phyloP scores from a whole-genome alignment of 306 rosid species.

The Pachyrhizus erosus region DNA sequence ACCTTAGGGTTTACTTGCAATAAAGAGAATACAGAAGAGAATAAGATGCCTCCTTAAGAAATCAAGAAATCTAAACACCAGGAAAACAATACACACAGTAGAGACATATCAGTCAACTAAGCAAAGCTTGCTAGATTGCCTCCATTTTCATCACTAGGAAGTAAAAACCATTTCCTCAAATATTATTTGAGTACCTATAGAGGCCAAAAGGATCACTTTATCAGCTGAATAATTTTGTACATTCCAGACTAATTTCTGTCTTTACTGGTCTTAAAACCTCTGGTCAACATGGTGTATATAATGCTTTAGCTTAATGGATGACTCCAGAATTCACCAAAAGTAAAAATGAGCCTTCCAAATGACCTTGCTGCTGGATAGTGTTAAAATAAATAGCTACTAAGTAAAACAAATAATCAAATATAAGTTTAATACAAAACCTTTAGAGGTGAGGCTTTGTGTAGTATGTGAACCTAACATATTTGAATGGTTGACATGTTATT shows the following conservation, averaged over 20 bases:
- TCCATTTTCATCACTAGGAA: background rate
- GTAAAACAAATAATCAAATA: background rate
- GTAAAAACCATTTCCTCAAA: background rate
- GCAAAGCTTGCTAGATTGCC: background rate
- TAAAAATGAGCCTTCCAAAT: background rate
- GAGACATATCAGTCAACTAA: background rate
- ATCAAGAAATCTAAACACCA: background rate
- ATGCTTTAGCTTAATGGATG: background rate
- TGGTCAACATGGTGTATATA: background rate
- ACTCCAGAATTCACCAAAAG: background rate
- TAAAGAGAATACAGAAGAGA: slow-evolving; percentile 18
- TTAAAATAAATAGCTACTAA: slow-evolving; percentile 14
- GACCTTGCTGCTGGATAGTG: background rate
- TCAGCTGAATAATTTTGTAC: background rate
- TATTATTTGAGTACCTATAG: background rate
- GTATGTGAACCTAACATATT: slow-evolving; percentile 1
- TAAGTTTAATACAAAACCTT: background rate
- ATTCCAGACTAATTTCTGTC: background rate
- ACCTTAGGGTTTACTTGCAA: slow-evolving; percentile 3
- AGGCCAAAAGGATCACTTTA: background rate
- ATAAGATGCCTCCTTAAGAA: slow-evolving; percentile 2
- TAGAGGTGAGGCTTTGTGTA: background rate
- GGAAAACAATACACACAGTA: slow-evolving; percentile 17
- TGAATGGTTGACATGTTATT: slow-evolving; percentile 4
- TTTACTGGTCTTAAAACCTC: background rate